Base-by-base conservation (phyloP, 768 basidiomycete species). In the Termitomyces eurrhizus region DNA sequence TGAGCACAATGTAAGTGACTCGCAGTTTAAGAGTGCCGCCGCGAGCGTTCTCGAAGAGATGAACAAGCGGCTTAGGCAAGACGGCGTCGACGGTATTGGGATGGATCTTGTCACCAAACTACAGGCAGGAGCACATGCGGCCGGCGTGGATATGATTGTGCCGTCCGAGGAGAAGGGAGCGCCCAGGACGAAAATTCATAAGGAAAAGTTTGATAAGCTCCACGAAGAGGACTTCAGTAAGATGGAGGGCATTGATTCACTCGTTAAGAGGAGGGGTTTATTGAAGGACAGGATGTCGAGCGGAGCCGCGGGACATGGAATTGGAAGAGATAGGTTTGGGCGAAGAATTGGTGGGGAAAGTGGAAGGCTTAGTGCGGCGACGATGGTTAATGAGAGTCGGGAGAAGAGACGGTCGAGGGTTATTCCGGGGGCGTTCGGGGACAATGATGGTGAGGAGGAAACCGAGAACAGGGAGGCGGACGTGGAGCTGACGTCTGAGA, bases 1-100 rank as follows among this genome's bases (percentile, higher is more conserved):
- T 7, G 81, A 82, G 60, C 78, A 89, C 66, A 79, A 75, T 50
- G 79, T 83, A 48, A 84, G 87, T 36, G 86, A 89, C 64, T 72
- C 75, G n/a, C 82, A 87, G 54, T 93, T 93, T 73, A 80, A 78
- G 55, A 71, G 76, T 2, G 86, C 87, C 0, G 87, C 90, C 0
- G 78, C 83, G n/a, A 80, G 81, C 24, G 85, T 94, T 33, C 75
- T 93, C 35, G 88, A 87, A 53, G 92, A 94, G 72, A 91, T 94
- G 88, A 92, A 93, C 69, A 77, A 79, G 54, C 84, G 89, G 2
- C 78, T 93, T 11, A 79, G 77, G 3, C 79, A 77, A 8, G 81
- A 82, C 7, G 87, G 87, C 1, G 79, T 84, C 7, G 75, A 82
- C 36, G 74, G 74, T 26, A 75, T 88, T 36, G 76, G 74, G 21